Evolutionary conservation across 805 yeast genomes (phyloP).

Genomic region (Clavispora phyllophila): DNA sequence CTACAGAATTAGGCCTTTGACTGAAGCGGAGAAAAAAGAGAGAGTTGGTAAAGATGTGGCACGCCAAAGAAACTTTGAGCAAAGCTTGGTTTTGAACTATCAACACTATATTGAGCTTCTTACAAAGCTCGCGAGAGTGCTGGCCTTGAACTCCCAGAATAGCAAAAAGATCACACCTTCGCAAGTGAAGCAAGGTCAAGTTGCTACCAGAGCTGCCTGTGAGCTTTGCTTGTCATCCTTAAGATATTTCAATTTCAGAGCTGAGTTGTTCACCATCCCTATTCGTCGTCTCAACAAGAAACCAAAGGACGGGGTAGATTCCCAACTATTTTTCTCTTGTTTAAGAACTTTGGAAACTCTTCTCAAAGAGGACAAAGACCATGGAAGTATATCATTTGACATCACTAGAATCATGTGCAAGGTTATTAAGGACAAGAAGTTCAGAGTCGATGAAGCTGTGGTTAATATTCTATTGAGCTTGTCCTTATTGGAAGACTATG

Average conservation of each 20-base stretch:
- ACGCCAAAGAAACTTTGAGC: constrained; percentile 74
- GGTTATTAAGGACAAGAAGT: constrained; percentile 67
- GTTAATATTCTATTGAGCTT: constrained; percentile 68
- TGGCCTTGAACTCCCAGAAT: constrained; percentile 33
- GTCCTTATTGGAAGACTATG: constrained; percentile 62
- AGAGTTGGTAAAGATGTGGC: constrained; percentile 82
- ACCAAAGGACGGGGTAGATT: constrained; percentile 45
- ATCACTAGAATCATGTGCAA: constrained; percentile 63
- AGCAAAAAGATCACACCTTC: constrained; percentile 25
- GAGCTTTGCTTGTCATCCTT: constrained; percentile 60
- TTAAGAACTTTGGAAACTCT: constrained; percentile 62
- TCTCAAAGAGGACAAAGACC: constrained; percentile 68
- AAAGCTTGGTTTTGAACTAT: constrained; percentile 65
- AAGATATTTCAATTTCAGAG: constrained; percentile 75
- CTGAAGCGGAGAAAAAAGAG: constrained; percentile 76
- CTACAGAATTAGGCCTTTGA: constrained; percentile 75
- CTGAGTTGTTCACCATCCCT: constrained; percentile 64
- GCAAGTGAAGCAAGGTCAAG: constrained; percentile 43
- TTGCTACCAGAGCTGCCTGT: constrained; percentile 74
- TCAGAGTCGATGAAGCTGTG: constrained; percentile 78
- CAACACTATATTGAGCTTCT: constrained; percentile 59
- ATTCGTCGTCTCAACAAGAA: constrained; percentile 62
- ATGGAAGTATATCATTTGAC: constrained; percentile 78
- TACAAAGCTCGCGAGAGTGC: constrained; percentile 35
- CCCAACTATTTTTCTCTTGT: constrained; percentile 51